Evolutionary conservation across 495 filamentous ascomycete genomes (phyloP).

Genomic region (Aspergillus homomorphus): DNA sequence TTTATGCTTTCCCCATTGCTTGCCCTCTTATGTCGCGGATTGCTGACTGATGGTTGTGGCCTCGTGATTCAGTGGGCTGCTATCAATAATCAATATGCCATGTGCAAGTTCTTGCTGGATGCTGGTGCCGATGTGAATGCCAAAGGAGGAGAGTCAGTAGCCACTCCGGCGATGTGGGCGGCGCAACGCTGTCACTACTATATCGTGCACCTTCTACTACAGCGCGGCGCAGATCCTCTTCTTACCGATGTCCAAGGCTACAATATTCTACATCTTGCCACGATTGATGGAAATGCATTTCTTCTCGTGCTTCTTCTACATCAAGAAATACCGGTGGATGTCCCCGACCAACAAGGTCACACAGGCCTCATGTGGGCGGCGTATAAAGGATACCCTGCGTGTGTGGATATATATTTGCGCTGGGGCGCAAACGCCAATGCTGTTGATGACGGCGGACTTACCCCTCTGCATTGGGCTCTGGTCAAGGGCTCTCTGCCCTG

Average conservation of each 20-base stretch:
- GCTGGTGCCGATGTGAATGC: conserved; percentile 88
- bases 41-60: conserved; percentile 6
- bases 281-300: conserved; percentile 95
- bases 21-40: conserved; percentile 4
- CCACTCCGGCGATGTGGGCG: conserved; percentile 95
- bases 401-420: conserved; percentile 87
- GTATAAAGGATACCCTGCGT: conserved; percentile 89
- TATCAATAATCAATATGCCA: conserved; percentile 96
- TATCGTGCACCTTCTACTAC: conserved; percentile 73
- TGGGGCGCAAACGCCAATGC: conserved; percentile 95
- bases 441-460: conserved; percentile 85
- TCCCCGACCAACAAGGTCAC: conserved; percentile 81
- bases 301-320: conserved; percentile 84
- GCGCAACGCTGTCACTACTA: conserved; percentile 93
- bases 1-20: neutral
- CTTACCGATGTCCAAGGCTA: conserved; percentile 90
- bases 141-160: conserved; percentile 88
- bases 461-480: conserved; percentile 92
- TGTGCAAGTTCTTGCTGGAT: conserved; percentile 92
- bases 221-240: conserved; percentile 84
- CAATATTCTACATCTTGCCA: conserved; percentile 94
- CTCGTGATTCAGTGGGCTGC: conserved; percentile 77
- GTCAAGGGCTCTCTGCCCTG: conserved; percentile 85
- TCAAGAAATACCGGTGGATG: conserved; percentile 90
- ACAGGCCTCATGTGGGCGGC: conserved; percentile 97